A percentile compares a stretch with the other conserved stretches of the same genome.
Conservation (phyloP, 495 filamentous ascomycete genomes). For the Penicillium atrosanguineum region DNA sequence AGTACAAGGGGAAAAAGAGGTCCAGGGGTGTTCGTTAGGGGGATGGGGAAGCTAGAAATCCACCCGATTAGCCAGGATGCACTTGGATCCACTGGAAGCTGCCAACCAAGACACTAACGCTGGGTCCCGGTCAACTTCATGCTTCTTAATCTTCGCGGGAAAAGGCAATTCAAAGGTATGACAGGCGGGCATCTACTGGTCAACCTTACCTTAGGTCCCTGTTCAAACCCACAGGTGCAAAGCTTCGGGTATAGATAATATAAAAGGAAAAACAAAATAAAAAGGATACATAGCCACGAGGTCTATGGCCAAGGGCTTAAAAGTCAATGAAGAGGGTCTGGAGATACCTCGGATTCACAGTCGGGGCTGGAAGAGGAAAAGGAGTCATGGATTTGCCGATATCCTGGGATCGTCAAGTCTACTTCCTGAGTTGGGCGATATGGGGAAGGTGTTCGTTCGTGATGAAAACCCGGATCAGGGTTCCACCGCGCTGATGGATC, state of each 20-base stretch:
- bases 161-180: not conserved
- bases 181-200: not conserved
- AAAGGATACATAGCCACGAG: not conserved
- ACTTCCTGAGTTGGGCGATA: not conserved
- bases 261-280: not conserved
- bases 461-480: conserved; percentile 11
- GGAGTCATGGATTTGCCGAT: conserved; percentile 2
- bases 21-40: conserved; percentile 42
- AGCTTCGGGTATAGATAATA: not conserved
- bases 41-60: conserved; percentile 38
- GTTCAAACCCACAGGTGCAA: not conserved
- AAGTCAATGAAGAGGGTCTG: conserved; percentile 1
- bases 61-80: conserved; percentile 37
- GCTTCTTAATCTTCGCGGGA: not conserved
- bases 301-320: conserved; percentile 1
- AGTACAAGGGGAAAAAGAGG: conserved; percentile 10
- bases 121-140: not conserved
- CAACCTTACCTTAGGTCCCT: not conserved
- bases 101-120: conserved; percentile 28
- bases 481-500: conserved; percentile 18
- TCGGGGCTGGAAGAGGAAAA: not conserved
- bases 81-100: conserved; percentile 33
- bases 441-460: conserved; percentile 26
- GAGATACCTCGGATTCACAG: conserved; percentile 4
- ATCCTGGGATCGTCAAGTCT: conserved; percentile 6